phyloP scores from a whole-genome alignment of 1,284 basidiomycete species.

The Marasmius sp. region DNA sequence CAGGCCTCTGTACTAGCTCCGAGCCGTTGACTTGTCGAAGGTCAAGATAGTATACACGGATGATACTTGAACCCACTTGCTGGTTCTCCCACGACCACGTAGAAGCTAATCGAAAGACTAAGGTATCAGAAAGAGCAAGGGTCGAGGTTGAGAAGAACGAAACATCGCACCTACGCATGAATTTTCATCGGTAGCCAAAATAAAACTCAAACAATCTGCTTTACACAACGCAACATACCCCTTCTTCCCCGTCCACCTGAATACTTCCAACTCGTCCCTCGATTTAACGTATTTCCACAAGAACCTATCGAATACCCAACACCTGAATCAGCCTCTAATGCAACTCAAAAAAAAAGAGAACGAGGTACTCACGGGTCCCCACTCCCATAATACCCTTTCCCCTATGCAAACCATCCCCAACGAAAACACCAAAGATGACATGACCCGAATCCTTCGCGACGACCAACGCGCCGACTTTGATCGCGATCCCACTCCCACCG shows the following conservation, averaged over 20 bases:
- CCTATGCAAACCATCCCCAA: slow-evolving; percentile 69
- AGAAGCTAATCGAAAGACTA: too few relatives aligned
- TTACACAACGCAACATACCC: slow-evolving; percentile 91
- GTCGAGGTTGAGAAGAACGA: too few relatives aligned
- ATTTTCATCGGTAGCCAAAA: too few relatives aligned
- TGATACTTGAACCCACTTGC: too few relatives aligned
- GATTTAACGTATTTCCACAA: slow-evolving; percentile 58
- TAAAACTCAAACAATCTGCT: slow-evolving; percentile 75
- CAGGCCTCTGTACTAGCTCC: too few relatives aligned
- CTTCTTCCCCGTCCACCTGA: slow-evolving; percentile 88
- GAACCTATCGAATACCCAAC: slow-evolving; percentile 61
- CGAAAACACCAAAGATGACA: slow-evolving; percentile 76
- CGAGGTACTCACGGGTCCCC: slow-evolving; percentile 58
- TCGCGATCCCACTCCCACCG: slow-evolving; percentile 18
- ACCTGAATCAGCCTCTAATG: too few relatives aligned
- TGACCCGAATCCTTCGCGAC: slow-evolving; percentile 63
- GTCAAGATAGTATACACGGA: too few relatives aligned
- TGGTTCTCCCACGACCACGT: too few relatives aligned
- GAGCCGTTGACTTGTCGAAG: too few relatives aligned
- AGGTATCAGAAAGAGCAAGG: too few relatives aligned
- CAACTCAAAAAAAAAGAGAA: too few relatives aligned
- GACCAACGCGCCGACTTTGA: slow-evolving; percentile 46
- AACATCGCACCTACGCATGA: too few relatives aligned
- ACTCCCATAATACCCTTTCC: slow-evolving; percentile 76
- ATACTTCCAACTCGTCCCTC: slow-evolving; percentile 54